phyloP scores from a whole-genome alignment of 345 rosid genomes.

The Anacardium occidentale region DNA sequence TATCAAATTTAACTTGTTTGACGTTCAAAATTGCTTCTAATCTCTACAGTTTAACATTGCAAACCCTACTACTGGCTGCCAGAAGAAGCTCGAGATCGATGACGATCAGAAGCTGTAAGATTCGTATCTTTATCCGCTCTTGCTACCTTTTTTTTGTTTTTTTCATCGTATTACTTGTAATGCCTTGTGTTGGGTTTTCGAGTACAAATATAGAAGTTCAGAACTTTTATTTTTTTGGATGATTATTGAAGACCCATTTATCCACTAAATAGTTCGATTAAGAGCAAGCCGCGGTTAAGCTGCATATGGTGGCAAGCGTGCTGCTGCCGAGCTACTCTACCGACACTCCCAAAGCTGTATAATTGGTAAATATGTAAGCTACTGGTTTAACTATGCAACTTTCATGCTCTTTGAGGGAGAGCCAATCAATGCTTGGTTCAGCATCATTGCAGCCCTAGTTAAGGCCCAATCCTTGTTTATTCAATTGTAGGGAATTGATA shows the following conservation, averaged over 20 bases:
- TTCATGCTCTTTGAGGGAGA: background rate
- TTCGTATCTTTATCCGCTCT: background rate
- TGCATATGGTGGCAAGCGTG: too few species aligned
- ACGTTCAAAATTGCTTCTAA: background rate
- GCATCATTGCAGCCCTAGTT: background rate
- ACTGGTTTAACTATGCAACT: too few species aligned
- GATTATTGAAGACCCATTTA: background rate
- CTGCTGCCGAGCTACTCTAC: too few species aligned
- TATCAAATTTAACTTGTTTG: background rate
- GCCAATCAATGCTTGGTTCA: too few species aligned
- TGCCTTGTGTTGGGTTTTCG: background rate
- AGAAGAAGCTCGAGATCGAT: conserved; percentile 56
- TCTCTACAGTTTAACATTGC: conserved; percentile 47
- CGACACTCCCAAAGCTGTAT: background rate
- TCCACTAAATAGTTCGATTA: too few species aligned
- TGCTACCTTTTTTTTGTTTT: too few species aligned
- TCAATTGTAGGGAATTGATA: background rate
- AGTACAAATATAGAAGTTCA: background rate
- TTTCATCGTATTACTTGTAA: too few species aligned
- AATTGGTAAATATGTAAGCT: too few species aligned
- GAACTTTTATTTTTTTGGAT: too few species aligned
- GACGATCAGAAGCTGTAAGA: conserved; percentile 53
- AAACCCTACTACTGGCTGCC: conserved; percentile 54
- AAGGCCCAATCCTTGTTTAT: background rate
- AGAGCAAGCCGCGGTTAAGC: too few species aligned